Percentiles rank a stretch among this genome's conserved stretches.
Conservation (phyloP, 208 protist species). For the Leishmania lainsoni region DNA sequence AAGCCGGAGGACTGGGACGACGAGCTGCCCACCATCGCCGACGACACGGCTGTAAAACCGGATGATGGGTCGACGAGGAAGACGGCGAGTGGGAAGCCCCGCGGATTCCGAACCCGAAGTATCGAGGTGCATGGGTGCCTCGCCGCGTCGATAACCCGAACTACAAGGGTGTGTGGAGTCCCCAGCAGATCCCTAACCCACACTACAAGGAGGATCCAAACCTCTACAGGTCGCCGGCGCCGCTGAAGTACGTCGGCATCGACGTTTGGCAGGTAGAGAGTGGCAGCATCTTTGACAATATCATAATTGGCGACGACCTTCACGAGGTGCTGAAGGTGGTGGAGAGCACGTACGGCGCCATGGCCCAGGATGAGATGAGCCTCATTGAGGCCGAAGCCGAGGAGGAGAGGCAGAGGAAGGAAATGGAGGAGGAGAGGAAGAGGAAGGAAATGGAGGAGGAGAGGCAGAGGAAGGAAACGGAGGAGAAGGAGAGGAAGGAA, state of each 20-base stretch:
- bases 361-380: conserved; percentile 24
- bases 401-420: conserved; percentile 8
- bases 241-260: conserved; percentile 89
- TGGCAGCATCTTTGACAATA: conserved; percentile 96
- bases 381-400: neutral
- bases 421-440: conserved; percentile 6
- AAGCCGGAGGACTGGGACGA: conserved; percentile 95
- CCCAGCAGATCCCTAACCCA: conserved; percentile 92
- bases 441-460: too few relatives aligned
- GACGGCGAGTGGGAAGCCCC: conserved; percentile 90
- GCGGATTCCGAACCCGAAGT: conserved; percentile 84
- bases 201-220: conserved; percentile 76
- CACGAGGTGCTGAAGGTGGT: conserved; percentile 74
- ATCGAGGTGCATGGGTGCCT: conserved; percentile 89
- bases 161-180: conserved; percentile 94
- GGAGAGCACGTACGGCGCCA: conserved; percentile 33
- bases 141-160: conserved; percentile 91
- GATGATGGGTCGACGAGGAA: conserved; percentile 93
- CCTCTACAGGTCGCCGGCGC: conserved; percentile 68
- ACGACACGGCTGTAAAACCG: conserved; percentile 91
- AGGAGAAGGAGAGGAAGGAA: conserved; percentile 1
- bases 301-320: conserved; percentile 91
- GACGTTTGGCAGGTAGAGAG: conserved; percentile 97
- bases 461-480: conserved; percentile 14
- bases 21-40: conserved; percentile 69